Evolutionary conservation across 208 protist species (phyloP).

Genomic region (Endotrypanum monterogeii): DNA sequence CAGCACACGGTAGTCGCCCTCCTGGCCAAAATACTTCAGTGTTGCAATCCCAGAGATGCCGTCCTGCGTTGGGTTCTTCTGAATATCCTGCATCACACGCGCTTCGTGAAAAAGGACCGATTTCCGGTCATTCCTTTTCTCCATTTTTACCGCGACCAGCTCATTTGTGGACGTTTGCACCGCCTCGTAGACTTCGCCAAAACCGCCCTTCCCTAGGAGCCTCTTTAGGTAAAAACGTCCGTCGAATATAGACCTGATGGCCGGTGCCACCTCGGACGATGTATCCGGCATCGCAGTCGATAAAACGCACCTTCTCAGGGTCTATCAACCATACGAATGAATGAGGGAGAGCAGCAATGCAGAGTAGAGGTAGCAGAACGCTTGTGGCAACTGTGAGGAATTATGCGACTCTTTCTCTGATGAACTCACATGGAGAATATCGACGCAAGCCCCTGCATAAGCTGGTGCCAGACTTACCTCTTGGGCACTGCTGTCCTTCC

Average conservation of each 20-base stretch:
- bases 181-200: conserved; percentile 97
- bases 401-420: background rate
- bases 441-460: background rate
- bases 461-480: background rate
- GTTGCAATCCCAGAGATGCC: conserved; percentile 92
- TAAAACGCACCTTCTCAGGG: background rate
- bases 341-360: background rate
- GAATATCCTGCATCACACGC: conserved; percentile 90
- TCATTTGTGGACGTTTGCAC: conserved; percentile 63
- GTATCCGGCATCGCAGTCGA: conserved; percentile 24
- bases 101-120: conserved; percentile 98
- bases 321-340: background rate
- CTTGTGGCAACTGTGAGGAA: background rate
- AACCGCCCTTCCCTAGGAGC: conserved; percentile 96
- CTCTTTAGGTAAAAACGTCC: conserved; percentile 67
- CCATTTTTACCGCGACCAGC: conserved; percentile 71
- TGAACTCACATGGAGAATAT: no score
- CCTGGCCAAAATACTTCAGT: conserved; percentile 96
- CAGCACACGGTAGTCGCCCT: conserved; percentile 98
- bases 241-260: conserved; percentile 58
- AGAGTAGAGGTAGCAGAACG: background rate
- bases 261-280: conserved; percentile 17
- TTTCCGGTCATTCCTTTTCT: conserved; percentile 82
- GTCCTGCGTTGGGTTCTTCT: conserved; percentile 53
- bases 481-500: background rate